Base-by-base conservation (phyloP, 768 basidiomycete species). In the Tubosaeta brunneosetosa region DNA sequence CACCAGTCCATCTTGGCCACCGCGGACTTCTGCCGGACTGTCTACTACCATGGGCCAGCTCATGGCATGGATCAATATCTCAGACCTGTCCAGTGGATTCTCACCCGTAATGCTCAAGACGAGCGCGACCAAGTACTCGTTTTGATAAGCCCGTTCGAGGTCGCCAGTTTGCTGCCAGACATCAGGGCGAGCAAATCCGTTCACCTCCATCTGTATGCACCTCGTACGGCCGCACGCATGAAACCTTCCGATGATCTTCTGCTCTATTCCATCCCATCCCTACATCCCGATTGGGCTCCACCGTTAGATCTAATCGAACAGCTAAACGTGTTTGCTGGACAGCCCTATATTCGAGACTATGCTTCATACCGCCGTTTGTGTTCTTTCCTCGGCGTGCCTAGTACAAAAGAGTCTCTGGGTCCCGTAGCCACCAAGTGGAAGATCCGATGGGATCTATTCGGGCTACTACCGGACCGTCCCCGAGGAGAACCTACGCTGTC, bases 401-500 rank as follows among this genome's bases (percentile, higher is more conserved):
- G n/a, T n/a, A n/a, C n/a, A n/a, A 22, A 22, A 22, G 22, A 22
- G 3, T 22, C 22, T 22, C 22, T 22, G 22, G 22, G n/a, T n/a
- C n/a, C n/a, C n/a, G n/a, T n/a, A n/a, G n/a, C n/a, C n/a, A n/a
- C n/a, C n/a, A n/a, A n/a, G n/a, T n/a, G n/a, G n/a, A n/a, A n/a
- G n/a, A 13, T 25, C 7, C 41, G 19, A 10, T 33, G 33, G 33
- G 13, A 33, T 13, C 10, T 11, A 12, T 33, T n/a, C n/a, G n/a
- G n/a, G n/a, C n/a, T n/a, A n/a, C n/a, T n/a, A n/a, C n/a, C n/a
- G n/a, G n/a, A n/a, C n/a, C n/a, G n/a, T n/a, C n/a, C 25, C 26
- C 25, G 41, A 43, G 14, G 41, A 43, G 22, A 43, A 12, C 41
- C 67, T 36, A 74, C 72, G 10, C 38, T 77, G 1, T 47, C 58